Evolutionary conservation across 1,284 basidiomycete genomes (phyloP).

Genomic region (Tilletia indica): DNA sequence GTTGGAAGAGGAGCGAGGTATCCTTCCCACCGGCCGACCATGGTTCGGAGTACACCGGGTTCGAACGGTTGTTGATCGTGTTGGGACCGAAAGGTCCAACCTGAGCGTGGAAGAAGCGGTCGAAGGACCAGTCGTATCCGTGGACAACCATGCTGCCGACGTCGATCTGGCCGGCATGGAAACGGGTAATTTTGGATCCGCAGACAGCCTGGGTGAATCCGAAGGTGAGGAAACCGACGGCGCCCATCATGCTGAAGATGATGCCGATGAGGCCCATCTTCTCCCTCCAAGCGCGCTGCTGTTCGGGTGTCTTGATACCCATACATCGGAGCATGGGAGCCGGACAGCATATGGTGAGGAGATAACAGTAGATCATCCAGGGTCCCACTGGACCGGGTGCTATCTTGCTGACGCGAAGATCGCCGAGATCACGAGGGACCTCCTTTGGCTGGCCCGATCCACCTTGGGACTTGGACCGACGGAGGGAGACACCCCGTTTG

Average conservation of each 20-base stretch:
- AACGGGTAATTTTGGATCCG: slow-evolving; percentile 76
- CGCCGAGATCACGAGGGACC: slow-evolving; percentile 38
- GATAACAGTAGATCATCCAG: slow-evolving; percentile 94
- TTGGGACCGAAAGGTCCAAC: slow-evolving; percentile 48
- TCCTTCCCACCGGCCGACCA: slow-evolving; percentile 82
- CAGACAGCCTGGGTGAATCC: slow-evolving; percentile 96
- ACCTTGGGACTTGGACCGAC: slow-evolving; percentile 37
- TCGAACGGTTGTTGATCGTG: slow-evolving; percentile 72
- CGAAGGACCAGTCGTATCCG: slow-evolving; percentile 88
- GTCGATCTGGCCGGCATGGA: slow-evolving; percentile 73
- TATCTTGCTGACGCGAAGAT: slow-evolving; percentile 38
- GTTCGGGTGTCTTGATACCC: slow-evolving; percentile 88
- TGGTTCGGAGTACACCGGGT: slow-evolving; percentile 75
- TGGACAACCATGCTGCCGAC: slow-evolving; percentile 77
- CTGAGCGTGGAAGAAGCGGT: slow-evolving; percentile 63
- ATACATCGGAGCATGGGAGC: slow-evolving; percentile 59
- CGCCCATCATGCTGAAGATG: slow-evolving; percentile 78
- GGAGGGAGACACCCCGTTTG: slow-evolving; percentile 52
- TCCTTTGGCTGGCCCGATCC: slow-evolving; percentile 36
- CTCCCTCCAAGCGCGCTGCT: slow-evolving; percentile 94
- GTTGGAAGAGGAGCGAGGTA: slow-evolving; percentile 91
- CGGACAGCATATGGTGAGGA: slow-evolving; percentile 81
- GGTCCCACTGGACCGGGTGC: slow-evolving; percentile 75
- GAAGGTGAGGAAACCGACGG: slow-evolving; percentile 96
- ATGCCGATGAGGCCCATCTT: slow-evolving; percentile 91